phyloP scores from a whole-genome alignment of 495 filamentous ascomycete genomes.

The Hypoxylon crocopeplum region DNA sequence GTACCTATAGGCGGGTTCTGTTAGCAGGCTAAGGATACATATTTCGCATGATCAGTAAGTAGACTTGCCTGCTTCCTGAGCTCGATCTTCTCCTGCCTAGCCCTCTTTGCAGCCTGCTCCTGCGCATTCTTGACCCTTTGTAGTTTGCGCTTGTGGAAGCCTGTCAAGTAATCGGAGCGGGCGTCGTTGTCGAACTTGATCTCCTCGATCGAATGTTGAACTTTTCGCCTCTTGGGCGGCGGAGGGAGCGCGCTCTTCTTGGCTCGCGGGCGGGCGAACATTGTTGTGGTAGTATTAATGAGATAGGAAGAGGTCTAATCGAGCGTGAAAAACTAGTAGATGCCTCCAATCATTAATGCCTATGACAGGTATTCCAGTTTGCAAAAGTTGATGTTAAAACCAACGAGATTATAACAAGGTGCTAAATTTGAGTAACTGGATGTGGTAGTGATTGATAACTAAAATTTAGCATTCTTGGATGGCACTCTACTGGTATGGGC shows the following conservation, averaged over 20 bases:
- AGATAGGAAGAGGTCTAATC: too few species aligned
- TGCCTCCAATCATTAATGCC: too few species aligned
- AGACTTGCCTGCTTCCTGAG: constrained; percentile 72
- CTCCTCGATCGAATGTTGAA: constrained; percentile 67
- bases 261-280: constrained; percentile 58
- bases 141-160: constrained; percentile 94
- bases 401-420: not conserved
- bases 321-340: not conserved
- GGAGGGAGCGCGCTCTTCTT: constrained; percentile 56
- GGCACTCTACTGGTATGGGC: too few species aligned
- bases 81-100: constrained; percentile 72
- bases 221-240: constrained; percentile 70
- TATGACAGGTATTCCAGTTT: too few species aligned
- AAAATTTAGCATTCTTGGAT: too few species aligned
- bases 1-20: constrained; percentile 59
- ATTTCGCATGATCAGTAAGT: not conserved
- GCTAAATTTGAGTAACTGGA: constrained; percentile 12
- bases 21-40: constrained; percentile 2
- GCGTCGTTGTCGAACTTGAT: constrained; percentile 82
- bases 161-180: constrained; percentile 85
- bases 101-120: constrained; percentile 73
- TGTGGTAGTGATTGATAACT: not conserved
- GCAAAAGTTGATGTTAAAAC: too few species aligned
- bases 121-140: constrained; percentile 83
- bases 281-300: too few species aligned